Evolutionary conservation across 371 early-diverging fungal genomes (phyloP).

Genomic region (Sporodiniella umbellata): DNA sequence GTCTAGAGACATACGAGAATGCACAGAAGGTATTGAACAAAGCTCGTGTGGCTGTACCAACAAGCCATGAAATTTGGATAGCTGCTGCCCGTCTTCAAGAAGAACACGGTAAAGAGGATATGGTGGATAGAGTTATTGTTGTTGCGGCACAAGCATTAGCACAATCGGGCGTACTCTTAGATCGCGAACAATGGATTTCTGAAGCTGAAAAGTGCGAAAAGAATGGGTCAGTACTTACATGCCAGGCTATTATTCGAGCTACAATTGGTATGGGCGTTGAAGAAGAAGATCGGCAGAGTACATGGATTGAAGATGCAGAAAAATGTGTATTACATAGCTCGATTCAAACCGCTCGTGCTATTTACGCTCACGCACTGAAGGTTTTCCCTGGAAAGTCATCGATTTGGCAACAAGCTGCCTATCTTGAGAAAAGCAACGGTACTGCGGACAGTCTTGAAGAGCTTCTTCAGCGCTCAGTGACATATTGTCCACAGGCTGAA

Average conservation of each 20-base stretch:
- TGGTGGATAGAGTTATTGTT: conserved; percentile 69
- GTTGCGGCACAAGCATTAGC: conserved; percentile 70
- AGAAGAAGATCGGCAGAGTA: conserved; percentile 74
- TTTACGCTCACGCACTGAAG: conserved; percentile 81
- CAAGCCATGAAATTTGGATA: conserved; percentile 94
- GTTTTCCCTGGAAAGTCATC: conserved; percentile 76
- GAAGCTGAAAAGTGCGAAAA: conserved; percentile 87
- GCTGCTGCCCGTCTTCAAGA: conserved; percentile 93
- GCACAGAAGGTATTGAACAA: conserved; percentile 88
- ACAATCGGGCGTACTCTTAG: conserved; percentile 66
- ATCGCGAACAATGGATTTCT: conserved; percentile 89
- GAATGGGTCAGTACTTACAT: conserved; percentile 73
- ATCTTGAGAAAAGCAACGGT: conserved; percentile 86
- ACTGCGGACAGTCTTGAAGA: conserved; percentile 75
- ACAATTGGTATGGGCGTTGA: conserved; percentile 82
- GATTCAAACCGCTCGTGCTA: conserved; percentile 83
- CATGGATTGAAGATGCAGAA: conserved; percentile 93
- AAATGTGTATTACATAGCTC: conserved; percentile 60
- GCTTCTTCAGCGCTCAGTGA: conserved; percentile 81
- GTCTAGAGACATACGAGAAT: conserved; percentile 87
- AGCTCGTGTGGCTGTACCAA: conserved; percentile 83
- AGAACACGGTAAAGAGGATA: conserved; percentile 64
- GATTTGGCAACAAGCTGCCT: conserved; percentile 88
- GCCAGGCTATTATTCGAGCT: conserved; percentile 81
- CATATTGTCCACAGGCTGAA: conserved; percentile 90